A percentile compares a stretch with the other conserved stretches of the same genome.
phyloP scores from a whole-genome alignment of 75 land plant genomes.

The Pseudotsuga menziesii region DNA sequence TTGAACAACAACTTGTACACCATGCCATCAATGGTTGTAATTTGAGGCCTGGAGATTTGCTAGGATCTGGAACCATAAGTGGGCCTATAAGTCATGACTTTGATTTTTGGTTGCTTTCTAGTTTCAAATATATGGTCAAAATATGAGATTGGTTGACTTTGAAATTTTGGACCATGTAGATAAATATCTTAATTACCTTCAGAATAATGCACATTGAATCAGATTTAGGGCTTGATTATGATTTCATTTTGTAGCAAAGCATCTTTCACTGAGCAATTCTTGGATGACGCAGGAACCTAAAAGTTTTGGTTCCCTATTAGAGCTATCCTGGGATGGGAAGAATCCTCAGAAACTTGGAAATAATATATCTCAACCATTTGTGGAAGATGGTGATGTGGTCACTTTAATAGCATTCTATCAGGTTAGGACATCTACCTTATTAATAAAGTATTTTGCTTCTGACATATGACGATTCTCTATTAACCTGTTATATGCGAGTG shows the following conservation, averaged over 20 bases:
- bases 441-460: too few relatives aligned
- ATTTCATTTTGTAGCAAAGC: too few relatives aligned
- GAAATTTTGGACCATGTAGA: too few relatives aligned
- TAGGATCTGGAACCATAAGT: conserved; percentile 97
- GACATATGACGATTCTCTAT: too few relatives aligned
- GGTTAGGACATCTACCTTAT: conserved; percentile 26
- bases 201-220: too few relatives aligned
- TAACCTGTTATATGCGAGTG: too few relatives aligned
- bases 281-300: conserved; percentile 58
- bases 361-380: conserved; percentile 54
- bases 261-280: background rate
- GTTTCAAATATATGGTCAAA: too few relatives aligned
- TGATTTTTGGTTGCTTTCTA: background rate
- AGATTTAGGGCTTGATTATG: too few relatives aligned
- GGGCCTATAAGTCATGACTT: conserved; percentile 67
- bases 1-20: conserved; percentile 91
- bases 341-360: conserved; percentile 47
- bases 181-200: too few relatives aligned
- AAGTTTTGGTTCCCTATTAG: conserved; percentile 80
- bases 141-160: too few relatives aligned
- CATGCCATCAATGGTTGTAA: conserved; percentile 98
- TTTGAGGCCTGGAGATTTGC: conserved; percentile 85
- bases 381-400: conserved; percentile 98
- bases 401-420: conserved; percentile 69
- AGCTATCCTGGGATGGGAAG: conserved; percentile 73